Percentiles rank a stretch among this genome's conserved stretches.
Conservation (phyloP, 2,329 filamentous ascomycete species). For the Penicillium aurantiogriseum region DNA sequence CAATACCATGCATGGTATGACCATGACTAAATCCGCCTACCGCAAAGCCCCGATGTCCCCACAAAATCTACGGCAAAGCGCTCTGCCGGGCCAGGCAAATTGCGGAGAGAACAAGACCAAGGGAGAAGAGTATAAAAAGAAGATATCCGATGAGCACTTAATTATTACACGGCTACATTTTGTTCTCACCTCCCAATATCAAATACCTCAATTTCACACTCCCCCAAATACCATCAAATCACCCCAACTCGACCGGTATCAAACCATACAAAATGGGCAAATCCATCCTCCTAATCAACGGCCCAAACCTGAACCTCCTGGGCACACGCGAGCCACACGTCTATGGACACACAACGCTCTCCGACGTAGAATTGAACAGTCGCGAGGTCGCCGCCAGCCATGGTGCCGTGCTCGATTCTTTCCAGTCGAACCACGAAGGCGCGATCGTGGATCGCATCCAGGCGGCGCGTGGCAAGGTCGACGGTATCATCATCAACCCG, state of each 20-base stretch:
- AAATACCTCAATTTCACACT: background rate
- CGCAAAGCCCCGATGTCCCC: background rate
- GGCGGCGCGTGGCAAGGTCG: conserved; percentile 57
- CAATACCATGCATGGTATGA: no score
- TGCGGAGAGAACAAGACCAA: conserved; percentile 11
- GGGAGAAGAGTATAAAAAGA: background rate
- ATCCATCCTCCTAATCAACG: conserved; percentile 70
- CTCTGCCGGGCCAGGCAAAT: conserved; percentile 15
- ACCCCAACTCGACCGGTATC: background rate
- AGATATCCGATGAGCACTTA: background rate
- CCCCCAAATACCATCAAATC: background rate
- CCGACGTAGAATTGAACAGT: conserved; percentile 57
- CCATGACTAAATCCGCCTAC: background rate
- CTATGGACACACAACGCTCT: conserved; percentile 69
- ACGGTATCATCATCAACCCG: conserved; percentile 69
- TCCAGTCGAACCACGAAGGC: conserved; percentile 79
- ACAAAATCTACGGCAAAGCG: conserved; percentile 18
- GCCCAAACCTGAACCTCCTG: conserved; percentile 79
- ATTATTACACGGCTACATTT: background rate
- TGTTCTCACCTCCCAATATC: background rate
- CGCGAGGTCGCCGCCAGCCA: conserved; percentile 51
- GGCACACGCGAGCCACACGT: conserved; percentile 71
- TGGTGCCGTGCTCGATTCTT: conserved; percentile 54
- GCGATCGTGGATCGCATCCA: conserved; percentile 73
- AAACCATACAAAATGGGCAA: conserved; percentile 29